Evolutionary conservation across 495 filamentous ascomycete species (phyloP).

Genomic region (Trichodelitschia bisporula): DNA sequence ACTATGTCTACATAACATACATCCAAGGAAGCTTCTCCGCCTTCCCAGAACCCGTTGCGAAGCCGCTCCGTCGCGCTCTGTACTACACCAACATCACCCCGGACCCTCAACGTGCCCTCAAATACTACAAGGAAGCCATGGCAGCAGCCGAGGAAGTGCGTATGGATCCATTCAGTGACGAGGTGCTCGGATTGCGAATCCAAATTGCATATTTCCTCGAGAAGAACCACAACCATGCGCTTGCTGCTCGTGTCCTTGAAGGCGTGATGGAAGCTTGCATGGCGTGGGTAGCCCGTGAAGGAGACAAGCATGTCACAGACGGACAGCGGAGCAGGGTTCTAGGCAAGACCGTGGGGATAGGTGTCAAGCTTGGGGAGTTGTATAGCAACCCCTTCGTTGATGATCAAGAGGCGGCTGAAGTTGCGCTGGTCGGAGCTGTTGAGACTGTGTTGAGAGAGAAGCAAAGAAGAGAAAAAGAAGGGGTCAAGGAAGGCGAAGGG

Average conservation of each 20-base stretch:
- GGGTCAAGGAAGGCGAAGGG: constrained; percentile 36
- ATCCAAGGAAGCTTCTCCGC: constrained; percentile 39
- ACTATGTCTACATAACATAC: constrained; percentile 41
- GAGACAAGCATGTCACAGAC: constrained; percentile 23
- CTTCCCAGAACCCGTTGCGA: constrained; percentile 59
- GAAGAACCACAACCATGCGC: constrained; percentile 35
- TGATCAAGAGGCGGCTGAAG: constrained; percentile 41
- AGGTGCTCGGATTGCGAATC: constrained; percentile 72
- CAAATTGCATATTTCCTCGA: constrained; percentile 57
- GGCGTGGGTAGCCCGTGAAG: constrained; percentile 33
- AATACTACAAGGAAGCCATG: constrained; percentile 59
- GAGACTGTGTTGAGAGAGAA: constrained; percentile 56
- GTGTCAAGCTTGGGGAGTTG: constrained; percentile 59
- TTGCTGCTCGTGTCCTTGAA: constrained; percentile 53
- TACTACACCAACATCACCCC: constrained; percentile 59
- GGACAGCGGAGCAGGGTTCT: constrained; percentile 43
- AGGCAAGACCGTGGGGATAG: constrained; percentile 44
- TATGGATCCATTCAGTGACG: constrained; percentile 72
- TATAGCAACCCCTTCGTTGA: constrained; percentile 36
- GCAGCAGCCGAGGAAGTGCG: constrained; percentile 38
- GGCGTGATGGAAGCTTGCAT: constrained; percentile 31
- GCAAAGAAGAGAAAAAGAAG: constrained; percentile 34
- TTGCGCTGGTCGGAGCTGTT: constrained; percentile 54
- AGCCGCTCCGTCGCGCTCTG: constrained; percentile 57
- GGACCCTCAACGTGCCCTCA: constrained; percentile 47